A percentile compares a stretch with the other conserved stretches of the same genome.
Conservation (phyloP, 371 early-diverging fungal species). For the Actinomortierella ambigua region DNA sequence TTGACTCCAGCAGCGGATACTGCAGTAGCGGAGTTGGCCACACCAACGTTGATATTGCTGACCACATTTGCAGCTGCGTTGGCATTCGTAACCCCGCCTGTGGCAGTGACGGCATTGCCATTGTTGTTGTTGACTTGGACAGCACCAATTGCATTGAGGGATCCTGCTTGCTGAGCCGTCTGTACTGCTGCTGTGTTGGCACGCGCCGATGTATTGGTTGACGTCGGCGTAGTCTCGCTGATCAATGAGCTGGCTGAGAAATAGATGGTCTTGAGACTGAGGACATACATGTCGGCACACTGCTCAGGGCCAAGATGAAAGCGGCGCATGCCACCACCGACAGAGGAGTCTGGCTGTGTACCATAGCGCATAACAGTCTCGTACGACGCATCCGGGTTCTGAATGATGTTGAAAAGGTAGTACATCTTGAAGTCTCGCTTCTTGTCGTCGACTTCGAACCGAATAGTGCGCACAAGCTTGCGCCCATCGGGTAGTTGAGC, state of each 20-base stretch:
- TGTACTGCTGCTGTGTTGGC: slow-evolving; percentile 46
- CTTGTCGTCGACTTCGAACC: slow-evolving; percentile 58
- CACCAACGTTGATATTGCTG: background rate
- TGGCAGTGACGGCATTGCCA: slow-evolving; percentile 28
- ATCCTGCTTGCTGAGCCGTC: slow-evolving; percentile 1
- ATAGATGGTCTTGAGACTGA: slow-evolving; percentile 59
- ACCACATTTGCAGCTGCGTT: slow-evolving; percentile 9
- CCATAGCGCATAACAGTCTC: slow-evolving; percentile 67
- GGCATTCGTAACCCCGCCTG: slow-evolving; percentile 11
- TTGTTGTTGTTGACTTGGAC: slow-evolving; percentile 9
- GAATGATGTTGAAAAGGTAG: slow-evolving; percentile 58
- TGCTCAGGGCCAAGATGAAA: slow-evolving; percentile 64
- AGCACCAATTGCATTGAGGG: background rate
- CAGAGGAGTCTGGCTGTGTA: slow-evolving; percentile 57
- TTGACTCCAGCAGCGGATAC: slow-evolving; percentile 31
- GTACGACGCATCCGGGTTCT: slow-evolving; percentile 51
- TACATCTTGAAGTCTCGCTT: slow-evolving; percentile 56
- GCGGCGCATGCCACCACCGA: slow-evolving; percentile 62
- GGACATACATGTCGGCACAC: slow-evolving; percentile 59
- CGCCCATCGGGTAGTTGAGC: slow-evolving; percentile 54
- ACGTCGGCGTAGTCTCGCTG: slow-evolving; percentile 58
- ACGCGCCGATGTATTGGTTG: slow-evolving; percentile 54
- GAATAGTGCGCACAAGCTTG: slow-evolving; percentile 60
- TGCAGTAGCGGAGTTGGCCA: slow-evolving; percentile 13
- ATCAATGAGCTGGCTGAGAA: slow-evolving; percentile 54